Percentiles rank a stretch among this genome's conserved stretches.
Evolutionary conservation across 1,284 basidiomycete genomes (phyloP).

Genomic region (Marasmius sp.): DNA sequence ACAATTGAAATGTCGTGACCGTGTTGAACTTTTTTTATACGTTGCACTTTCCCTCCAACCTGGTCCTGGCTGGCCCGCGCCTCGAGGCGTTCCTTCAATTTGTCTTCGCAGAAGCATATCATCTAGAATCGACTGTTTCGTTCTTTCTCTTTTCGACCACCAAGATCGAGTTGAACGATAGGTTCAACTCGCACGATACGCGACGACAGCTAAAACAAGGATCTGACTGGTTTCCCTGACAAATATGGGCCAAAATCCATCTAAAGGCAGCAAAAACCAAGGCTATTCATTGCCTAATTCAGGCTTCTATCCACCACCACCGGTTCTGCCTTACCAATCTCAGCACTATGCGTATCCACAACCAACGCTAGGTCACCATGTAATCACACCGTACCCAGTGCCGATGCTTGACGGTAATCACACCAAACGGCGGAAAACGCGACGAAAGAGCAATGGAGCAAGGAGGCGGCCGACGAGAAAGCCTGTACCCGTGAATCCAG

Average conservation of each 20-base stretch:
- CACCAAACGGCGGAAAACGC: not conserved
- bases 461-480: not conserved
- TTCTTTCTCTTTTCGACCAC: no score
- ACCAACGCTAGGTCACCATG: not conserved
- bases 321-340: not conserved
- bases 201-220: not conserved
- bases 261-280: not conserved
- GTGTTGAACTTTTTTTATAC: not conserved
- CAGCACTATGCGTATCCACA: not conserved
- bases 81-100: not conserved
- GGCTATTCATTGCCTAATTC: not conserved
- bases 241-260: not conserved
- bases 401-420: not conserved
- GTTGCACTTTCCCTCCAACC: not conserved
- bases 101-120: no score
- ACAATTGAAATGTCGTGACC: not conserved
- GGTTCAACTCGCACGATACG: not conserved
- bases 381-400: not conserved
- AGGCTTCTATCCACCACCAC: not conserved
- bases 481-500: not conserved
- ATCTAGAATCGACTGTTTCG: no score
- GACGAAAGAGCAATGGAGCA: not conserved
- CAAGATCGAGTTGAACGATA: no score
- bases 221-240: not conserved
- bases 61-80: not conserved